Evolutionary conservation across 495 filamentous ascomycete species (phyloP), one percentile per base, ranked within the genome.

Genomic region (Daldinia caldariorum): DNA sequence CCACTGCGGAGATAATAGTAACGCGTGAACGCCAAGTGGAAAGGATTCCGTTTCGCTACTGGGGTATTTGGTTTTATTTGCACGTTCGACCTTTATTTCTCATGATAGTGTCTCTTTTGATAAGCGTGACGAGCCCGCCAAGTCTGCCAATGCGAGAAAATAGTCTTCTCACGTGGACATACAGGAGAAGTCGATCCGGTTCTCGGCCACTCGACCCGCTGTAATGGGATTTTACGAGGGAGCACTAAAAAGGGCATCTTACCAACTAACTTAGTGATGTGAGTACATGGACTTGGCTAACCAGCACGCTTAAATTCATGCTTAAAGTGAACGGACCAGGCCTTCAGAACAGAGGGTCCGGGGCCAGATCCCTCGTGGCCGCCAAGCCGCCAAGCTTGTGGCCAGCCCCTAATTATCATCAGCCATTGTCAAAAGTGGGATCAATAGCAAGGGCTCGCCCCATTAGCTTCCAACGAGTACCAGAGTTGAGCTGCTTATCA

Each of bases 231-330:
- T 51, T 65, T 20, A 41, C 35, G 39, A 60, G 43, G 16, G 64
- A 32, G 34, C 49, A 59, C 59, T 62, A 66, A 65, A 41, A 47
- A 39, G 18, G 57, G 16, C 12, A 63, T 18, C 32, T 62, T 22
- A 58, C 57, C 55, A 65, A 47, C 47, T 65, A 60, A 62, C 29
- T 39, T 26, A 26, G 26, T 26, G 26, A 39, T 12, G 58, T 13
- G 18, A 47, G 43, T 22, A 22, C 43, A 47, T 47, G 43, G 9
- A 8, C 43, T 47, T 45, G 32, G 35, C 41, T 65, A 67, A 66
- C 74, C 41, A 75, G 60, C 66, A 79, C 74, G 79, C 77, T 80
- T 81, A 82, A 82, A 82, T 81, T 80, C 80, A 83, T 83, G 81
- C 81, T 82, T 82, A 82, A 80, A 79, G 69, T 75, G 71, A 65